Percentiles rank a stretch among this genome's conserved stretches.
phyloP scores from a whole-genome alignment of 208 protist genomes.

The Trypanosoma congolense region DNA sequence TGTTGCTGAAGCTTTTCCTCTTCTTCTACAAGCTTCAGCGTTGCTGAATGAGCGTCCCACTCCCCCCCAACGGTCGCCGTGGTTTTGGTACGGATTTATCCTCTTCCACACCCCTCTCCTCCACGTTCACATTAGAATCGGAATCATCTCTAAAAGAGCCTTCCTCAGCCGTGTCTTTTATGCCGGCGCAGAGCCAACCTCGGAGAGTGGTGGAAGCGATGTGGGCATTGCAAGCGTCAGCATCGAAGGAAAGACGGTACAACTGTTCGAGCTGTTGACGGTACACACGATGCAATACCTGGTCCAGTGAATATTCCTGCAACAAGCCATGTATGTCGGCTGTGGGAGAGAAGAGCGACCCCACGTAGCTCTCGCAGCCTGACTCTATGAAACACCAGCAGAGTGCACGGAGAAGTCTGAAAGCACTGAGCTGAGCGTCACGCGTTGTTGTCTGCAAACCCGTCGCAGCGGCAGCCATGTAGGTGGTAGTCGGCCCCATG shows the following conservation, averaged over 20 bases:
- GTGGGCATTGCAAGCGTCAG: slow-evolving; percentile 20
- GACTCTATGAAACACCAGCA: slow-evolving; percentile 41
- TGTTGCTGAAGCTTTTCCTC: slow-evolving; percentile 2
- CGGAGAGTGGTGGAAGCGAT: slow-evolving; percentile 21
- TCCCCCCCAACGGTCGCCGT: slow-evolving; percentile 7
- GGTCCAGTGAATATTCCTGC: slow-evolving; percentile 11
- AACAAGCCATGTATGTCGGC: slow-evolving; percentile 11
- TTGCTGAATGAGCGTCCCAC: slow-evolving; percentile 11
- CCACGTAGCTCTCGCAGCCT: slow-evolving; percentile 19
- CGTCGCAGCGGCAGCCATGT: background rate
- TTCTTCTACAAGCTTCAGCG: slow-evolving; percentile 7
- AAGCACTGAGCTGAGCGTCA: slow-evolving; percentile 16
- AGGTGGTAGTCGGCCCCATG: background rate
- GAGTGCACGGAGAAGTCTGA: slow-evolving; percentile 26
- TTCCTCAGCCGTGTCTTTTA: slow-evolving; percentile 1
- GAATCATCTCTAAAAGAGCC: background rate
- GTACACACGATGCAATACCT: slow-evolving; percentile 17
- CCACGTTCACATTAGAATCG: background rate
- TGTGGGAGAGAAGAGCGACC: slow-evolving; percentile 18
- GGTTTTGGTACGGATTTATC: background rate
- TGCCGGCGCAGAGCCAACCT: slow-evolving; percentile 21
- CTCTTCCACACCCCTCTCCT: background rate
- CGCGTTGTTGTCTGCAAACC: slow-evolving; percentile 10
- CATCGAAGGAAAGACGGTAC: slow-evolving; percentile 23
- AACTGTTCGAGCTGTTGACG: slow-evolving; percentile 18